Evolutionary conservation across 257 asterid species (phyloP), one percentile per base, ranked within the genome.

Genomic region (Lycium ferocissimum): DNA sequence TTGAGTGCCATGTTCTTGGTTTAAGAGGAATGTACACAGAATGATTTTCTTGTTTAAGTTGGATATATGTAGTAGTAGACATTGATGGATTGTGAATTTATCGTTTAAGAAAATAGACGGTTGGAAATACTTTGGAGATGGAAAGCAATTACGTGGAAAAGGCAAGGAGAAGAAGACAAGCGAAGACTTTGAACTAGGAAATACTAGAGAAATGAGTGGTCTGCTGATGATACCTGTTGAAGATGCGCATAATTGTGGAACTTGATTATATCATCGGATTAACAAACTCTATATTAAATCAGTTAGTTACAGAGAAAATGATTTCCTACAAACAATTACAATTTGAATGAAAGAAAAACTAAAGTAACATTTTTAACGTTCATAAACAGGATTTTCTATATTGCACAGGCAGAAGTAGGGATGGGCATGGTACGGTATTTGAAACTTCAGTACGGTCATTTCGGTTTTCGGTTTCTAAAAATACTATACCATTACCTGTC

Each of bases 1-100:
- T 88, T 92, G 80, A 87, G 75, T 79, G 92, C 93, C 95, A 91
- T 91, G 56, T 33, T n/a, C 22, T 26, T 9, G 54, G 83, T 59
- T 79, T 13, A 47, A 47, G 20, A 6, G 10, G 59, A 71, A 15
- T 38, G 18, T 43, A 17, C 58, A 72, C 18, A 45, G 18, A 72
- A 20, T 73, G 13, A 26, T 6, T 12, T 49, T 14, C 38, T 75
- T 49, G 18, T 75, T 20, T 22, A 3, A n/a, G 80, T 73, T 20
- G 13, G 12, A 20, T 20, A 49, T 45, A 49, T 47, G 17, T 72
- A 45, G 14, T 20, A 62, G 71, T 22, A 62, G 56, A 71, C 56
- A 73, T 45, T 72, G 18, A 72, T 45, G 18, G 38, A 43, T 9
- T 45, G 2, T 72, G 1, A 33, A 66, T 5, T 66, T 66, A 66